Evolutionary conservation across 2,329 filamentous ascomycete species (phyloP).

Genomic region (Calonectria multiphialidica): DNA sequence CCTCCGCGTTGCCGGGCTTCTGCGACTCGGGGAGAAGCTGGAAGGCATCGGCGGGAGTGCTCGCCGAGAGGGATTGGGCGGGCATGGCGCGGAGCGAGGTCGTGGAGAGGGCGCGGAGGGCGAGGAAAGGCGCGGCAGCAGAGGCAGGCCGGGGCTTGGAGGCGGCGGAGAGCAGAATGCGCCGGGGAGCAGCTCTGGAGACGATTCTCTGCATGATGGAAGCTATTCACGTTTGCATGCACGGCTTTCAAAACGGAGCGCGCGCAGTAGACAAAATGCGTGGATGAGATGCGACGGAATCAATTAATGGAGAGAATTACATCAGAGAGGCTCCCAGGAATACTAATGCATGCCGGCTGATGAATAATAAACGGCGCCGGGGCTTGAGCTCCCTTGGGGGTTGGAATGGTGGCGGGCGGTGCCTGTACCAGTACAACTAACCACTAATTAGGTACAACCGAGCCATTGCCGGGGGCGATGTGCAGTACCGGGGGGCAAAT

Average conservation of each 20-base stretch:
- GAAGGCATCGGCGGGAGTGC: slow-evolving; percentile 77
- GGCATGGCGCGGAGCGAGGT: slow-evolving; percentile 46
- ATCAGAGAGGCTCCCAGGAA: slow-evolving; percentile 22
- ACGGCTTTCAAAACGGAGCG: neutral
- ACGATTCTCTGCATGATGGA: slow-evolving; percentile 50
- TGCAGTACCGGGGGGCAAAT: neutral
- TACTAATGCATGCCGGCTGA: slow-evolving; percentile 34
- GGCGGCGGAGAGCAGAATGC: slow-evolving; percentile 38
- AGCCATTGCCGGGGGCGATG: slow-evolving; percentile 1
- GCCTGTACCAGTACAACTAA: slow-evolving; percentile 3
- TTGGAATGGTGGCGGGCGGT: neutral
- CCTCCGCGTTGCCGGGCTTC: slow-evolving; percentile 85
- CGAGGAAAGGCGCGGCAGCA: slow-evolving; percentile 30
- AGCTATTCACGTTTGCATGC: neutral
- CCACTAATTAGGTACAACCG: slow-evolving; percentile 8
- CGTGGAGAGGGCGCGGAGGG: slow-evolving; percentile 47
- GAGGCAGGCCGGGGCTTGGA: slow-evolving; percentile 31
- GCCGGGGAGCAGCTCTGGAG: slow-evolving; percentile 46
- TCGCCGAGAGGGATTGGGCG: slow-evolving; percentile 44
- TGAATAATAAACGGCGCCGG: slow-evolving; percentile 39
- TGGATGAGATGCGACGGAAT: neutral
- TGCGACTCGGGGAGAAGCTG: slow-evolving; percentile 83
- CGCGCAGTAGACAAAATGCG: neutral
- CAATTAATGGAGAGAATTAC: neutral
- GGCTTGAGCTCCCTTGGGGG: slow-evolving; percentile 21